Evolutionary conservation across 257 asterid species (phyloP), one percentile per base, ranked within the genome.

Genomic region (Eustoma russellianum): DNA sequence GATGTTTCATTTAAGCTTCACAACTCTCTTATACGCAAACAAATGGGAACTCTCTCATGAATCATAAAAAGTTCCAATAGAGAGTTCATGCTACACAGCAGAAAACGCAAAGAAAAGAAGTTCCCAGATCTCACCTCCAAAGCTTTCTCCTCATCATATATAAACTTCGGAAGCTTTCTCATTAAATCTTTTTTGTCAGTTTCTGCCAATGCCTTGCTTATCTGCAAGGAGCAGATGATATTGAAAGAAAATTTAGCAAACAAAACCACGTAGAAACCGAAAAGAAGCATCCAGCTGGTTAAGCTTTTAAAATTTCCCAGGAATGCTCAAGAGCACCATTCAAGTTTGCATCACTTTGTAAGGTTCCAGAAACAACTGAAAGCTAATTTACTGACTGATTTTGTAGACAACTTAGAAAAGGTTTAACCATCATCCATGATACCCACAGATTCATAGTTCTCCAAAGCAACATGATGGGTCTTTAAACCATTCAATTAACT

Each of bases 71-170:
- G 2, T n/a, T 33, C 4, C 13, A 41, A 35, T 11, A 19, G 43
- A 8, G 7, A 38, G 9, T 38, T 11, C 43, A 38, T 38, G 43
- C 12, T 38, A 38, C 12, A 38, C 9, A 5, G 7, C 43, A 3
- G 12, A 41, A 15, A 40, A 9, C 15, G 3, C 17, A 49, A 34
- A 4, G n/a, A 12, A 41, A 34, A 33, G 6, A 5, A 47, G 17
- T 41, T 55, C 12, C 18, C 49, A 51, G 48, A 44, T 18, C 67
- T 66, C 11, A 66, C 80, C 74, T 74, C 80, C 68, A 74, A 48
- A 48, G 77, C 74, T 70, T 74, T 74, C 67, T 74, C 80, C 61
- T 74, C 80, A 13, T 74, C 80, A 46, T 74, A 74, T 56, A 74
- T 63, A 46, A 74, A 74, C 54, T 74, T 74, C 13, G 80, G 80